Conservation (phyloP, 2,329 filamentous ascomycete genomes). For the Arthrobotrys sinensis region DNA sequence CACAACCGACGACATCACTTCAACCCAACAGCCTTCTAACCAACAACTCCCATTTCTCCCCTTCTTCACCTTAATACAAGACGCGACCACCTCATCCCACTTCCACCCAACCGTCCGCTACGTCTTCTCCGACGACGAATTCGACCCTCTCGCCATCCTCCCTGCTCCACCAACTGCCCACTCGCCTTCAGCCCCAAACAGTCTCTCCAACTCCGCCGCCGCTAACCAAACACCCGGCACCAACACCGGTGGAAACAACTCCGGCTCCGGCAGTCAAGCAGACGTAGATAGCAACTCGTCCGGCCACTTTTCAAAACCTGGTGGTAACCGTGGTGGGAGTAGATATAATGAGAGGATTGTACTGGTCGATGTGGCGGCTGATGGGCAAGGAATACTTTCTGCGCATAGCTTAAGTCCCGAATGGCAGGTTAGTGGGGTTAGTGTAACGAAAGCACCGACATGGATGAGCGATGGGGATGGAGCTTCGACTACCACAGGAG, state of each 20-base stretch:
- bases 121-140: conserved; percentile 91
- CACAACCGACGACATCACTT: conserved; percentile 15
- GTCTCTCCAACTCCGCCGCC: conserved; percentile 41
- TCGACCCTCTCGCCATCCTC: conserved; percentile 63
- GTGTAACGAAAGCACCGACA: conserved; percentile 75
- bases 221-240: conserved; percentile 18
- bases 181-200: conserved; percentile 31
- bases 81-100: conserved; percentile 79
- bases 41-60: conserved; percentile 74
- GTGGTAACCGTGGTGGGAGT: conserved; percentile 5
- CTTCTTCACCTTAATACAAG: conserved; percentile 88
- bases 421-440: conserved; percentile 77
- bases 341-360: conserved; percentile 71
- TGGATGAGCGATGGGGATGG: conserved; percentile 74
- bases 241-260: conserved; percentile 33
- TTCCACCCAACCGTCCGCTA: conserved; percentile 91
- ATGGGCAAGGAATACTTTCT: conserved; percentile 74
- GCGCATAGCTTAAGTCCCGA: conserved; percentile 81
- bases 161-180: conserved; percentile 36
- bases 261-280: conserved; percentile 53
- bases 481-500: conserved; percentile 66
- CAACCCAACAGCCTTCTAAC: conserved; percentile 32
- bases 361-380: conserved; percentile 72
- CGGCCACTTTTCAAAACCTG: conserved; percentile 63
- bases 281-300: conserved; percentile 62